phyloP scores from a whole-genome alignment of 2,329 filamentous ascomycete species.

The Alternaria longipes region DNA sequence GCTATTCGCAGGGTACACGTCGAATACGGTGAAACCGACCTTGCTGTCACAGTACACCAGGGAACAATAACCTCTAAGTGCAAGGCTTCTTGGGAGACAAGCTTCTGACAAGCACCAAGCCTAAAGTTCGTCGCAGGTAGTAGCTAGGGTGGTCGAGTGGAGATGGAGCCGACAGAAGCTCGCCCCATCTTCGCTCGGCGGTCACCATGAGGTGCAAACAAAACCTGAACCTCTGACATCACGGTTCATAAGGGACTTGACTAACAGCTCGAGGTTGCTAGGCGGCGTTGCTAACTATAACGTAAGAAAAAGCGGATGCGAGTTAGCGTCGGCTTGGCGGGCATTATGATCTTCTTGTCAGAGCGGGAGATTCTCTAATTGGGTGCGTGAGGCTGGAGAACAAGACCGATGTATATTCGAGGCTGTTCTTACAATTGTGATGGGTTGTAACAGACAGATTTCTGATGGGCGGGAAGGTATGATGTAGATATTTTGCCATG shows the following conservation, averaged over 20 bases:
- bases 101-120: not conserved
- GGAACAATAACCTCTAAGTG: not conserved
- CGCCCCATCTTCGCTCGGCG: conserved; percentile 2
- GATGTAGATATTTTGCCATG: not conserved
- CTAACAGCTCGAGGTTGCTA: not conserved
- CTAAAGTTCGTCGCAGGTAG: not conserved
- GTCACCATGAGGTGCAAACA: not conserved
- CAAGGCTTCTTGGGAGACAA: not conserved
- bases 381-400: not conserved
- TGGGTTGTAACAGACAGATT: not conserved
- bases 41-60: not conserved
- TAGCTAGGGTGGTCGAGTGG: not conserved
- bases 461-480: not conserved
- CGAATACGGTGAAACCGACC: not conserved
- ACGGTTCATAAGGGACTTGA: conserved; percentile 6
- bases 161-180: not conserved
- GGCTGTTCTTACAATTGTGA: not conserved
- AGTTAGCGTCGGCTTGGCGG: conserved; percentile 8
- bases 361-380: not conserved
- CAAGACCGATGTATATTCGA: not conserved
- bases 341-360: not conserved
- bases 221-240: conserved; percentile 13
- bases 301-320: conserved; percentile 17
- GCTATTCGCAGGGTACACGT: not conserved
- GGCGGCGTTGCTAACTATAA: conserved; percentile 9